Conservation (phyloP, 2,329 filamentous ascomycete genomes). For the Epichloe amarillans region DNA sequence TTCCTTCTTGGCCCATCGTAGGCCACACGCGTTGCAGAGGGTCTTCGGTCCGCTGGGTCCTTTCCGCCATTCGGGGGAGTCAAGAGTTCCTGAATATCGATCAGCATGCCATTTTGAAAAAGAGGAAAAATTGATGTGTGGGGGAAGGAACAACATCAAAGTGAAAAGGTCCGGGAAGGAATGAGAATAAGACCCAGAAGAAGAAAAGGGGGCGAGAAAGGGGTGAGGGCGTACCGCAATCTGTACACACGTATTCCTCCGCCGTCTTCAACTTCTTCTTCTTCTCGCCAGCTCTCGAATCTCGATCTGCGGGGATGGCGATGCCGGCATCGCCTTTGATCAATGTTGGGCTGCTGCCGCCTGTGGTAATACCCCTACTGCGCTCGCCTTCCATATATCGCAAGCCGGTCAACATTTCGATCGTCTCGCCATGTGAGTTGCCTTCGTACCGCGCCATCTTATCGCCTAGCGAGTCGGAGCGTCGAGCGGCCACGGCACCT, state of each 20-base stretch:
- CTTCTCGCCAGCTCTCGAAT: constrained; percentile 58
- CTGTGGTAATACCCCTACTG: constrained; percentile 76
- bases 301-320: constrained; percentile 68
- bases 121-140: not conserved
- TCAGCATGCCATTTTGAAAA: not conserved
- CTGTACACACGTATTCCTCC: constrained; percentile 89
- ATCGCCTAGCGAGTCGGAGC: constrained; percentile 65
- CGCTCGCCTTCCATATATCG: constrained; percentile 81
- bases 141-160: too few species aligned
- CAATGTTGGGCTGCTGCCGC: constrained; percentile 65
- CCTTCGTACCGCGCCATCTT: constrained; percentile 77
- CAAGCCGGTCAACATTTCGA: constrained; percentile 85
- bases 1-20: constrained; percentile 66
- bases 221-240: constrained; percentile 53
- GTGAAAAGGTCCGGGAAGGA: too few species aligned
- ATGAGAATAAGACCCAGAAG: too few species aligned
- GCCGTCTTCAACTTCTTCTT: constrained; percentile 76
- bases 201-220: not conserved
- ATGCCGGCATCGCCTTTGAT: constrained; percentile 81
- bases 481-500: constrained; percentile 50
- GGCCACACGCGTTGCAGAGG: constrained; percentile 85
- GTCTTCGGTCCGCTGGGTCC: constrained; percentile 89
- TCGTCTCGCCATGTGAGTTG: constrained; percentile 65
- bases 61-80: constrained; percentile 96
- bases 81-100: constrained; percentile 51